These are phyloP conservation scores for Sindora glabra DNA, from an alignment of 306 rosid species.

Conservation along the genomic window DNA sequence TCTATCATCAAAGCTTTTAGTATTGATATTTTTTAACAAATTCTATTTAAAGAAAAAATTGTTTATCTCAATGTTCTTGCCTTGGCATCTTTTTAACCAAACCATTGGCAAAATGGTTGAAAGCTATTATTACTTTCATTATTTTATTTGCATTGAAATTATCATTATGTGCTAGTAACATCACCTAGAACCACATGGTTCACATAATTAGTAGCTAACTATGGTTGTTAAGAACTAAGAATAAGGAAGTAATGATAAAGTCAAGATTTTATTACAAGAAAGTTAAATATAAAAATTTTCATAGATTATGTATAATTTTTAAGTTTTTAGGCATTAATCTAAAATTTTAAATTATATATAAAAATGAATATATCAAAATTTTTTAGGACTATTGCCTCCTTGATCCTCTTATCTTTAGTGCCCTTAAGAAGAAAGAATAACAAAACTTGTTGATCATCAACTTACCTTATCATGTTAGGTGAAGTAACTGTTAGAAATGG, in stretches of 20 bases:
- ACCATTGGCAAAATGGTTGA: constrained; percentile 40
- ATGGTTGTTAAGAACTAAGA: no score
- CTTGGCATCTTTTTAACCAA: constrained; percentile 44
- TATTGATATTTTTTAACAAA: no score
- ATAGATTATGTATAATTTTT: no score
- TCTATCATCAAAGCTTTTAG: background rate
- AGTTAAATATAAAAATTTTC: no score
- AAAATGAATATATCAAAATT: no score
- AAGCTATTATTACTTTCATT: constrained; percentile 39
- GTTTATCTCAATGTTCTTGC: background rate
- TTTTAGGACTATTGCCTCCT: no score
- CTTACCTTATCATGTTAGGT: constrained; percentile 76
- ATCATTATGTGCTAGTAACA: constrained; percentile 53
- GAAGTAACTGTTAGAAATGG: constrained; percentile 73
- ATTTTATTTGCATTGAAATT: constrained; percentile 19
- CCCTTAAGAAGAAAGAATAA: no score
- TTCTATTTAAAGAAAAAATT: background rate
- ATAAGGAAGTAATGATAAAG: no score
- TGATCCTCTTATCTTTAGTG: no score
- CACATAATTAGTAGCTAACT: background rate
- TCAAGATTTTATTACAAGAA: no score
- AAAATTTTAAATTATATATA: no score
- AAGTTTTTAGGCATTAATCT: no score
- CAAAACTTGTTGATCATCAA: background rate
- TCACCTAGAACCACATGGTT: constrained; percentile 30